Base-by-base conservation (phyloP, 352 stramenopile genomes). In the Phytophthora litchii region DNA sequence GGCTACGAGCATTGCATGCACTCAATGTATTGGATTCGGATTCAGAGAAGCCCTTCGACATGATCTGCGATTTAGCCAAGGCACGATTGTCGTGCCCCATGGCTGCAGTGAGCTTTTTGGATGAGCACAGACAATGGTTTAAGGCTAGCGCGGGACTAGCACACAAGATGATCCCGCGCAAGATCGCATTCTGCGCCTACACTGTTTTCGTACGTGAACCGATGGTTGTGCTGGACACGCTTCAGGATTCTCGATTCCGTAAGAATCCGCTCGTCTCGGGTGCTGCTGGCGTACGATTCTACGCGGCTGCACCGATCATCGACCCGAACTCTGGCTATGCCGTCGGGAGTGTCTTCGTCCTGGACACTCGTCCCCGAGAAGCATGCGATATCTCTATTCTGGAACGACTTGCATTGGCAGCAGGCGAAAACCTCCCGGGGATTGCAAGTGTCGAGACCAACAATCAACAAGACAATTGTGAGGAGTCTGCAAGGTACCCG, bases 231-330 rank as follows among this genome's bases (percentile, higher is more conserved):
- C 80, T 90, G 10, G 92, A 99, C 63, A 93, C 89, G 7, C 70
- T 86, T 16, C 80, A 92, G 41, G 94, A 99, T 72, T 58, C 68
- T 51, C 81, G 93, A 21, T 98, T 98, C 55, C 64, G 78, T 19
- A 66, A 78, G 38, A 98, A 97, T 70, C 80, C 87, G 36, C 78
- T 98, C 2, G 92, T 98, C 1, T 91, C 80, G 1, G 92, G 93
- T 16, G 76, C 79, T 23, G 88, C 92, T 4, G 75, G 88, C 42
- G 88, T 99, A 31, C 86, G 94, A n/a, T 98, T 99, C 62, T 98
- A 99, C 72, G 96, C 96, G 4, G 70, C 78, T 14, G 86, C 82
- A 12, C 86, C 86, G 4, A 89, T 94, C 47, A 44, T 92, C 11
- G 74, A 89, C 44, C 77, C 62, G 1, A 69, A 70, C 37, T 81